These are phyloP conservation scores for Tricholoma flavovirens DNA, from an alignment of 768 basidiomycete genomes.

Conservation along the genomic window DNA sequence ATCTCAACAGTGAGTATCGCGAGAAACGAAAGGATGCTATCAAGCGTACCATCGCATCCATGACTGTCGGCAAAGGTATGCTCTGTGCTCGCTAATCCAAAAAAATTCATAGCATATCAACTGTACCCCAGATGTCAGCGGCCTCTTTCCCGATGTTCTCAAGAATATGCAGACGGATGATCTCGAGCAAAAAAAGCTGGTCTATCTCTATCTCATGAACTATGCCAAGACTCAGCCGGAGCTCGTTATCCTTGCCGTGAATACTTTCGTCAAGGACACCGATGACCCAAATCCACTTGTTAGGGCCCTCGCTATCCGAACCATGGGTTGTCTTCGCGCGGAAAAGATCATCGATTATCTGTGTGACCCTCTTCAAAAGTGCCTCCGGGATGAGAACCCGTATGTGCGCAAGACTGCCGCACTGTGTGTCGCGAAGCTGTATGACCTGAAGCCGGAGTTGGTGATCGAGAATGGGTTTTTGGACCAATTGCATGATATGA, in stretches of 20 bases:
- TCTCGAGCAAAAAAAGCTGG: conserved; percentile 99
- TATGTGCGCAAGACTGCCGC: conserved; percentile 99
- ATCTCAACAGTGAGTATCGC: conserved; percentile 94
- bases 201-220: conserved; percentile 99
- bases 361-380: conserved; percentile 90
- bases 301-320: conserved; percentile 92
- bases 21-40: conserved; percentile 98
- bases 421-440: conserved; percentile 93
- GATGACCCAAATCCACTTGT: conserved; percentile 97
- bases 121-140: conserved; percentile 64
- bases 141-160: conserved; percentile 95
- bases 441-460: conserved; percentile 93
- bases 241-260: conserved; percentile 97
- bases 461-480: conserved; percentile 95
- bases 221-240: conserved; percentile 99
- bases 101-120: conserved; percentile 2
- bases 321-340: conserved; percentile 95
- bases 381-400: conserved; percentile 91
- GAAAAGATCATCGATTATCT: conserved; percentile 99
- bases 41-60: conserved; percentile 94
- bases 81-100: conserved; percentile 4
- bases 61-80: conserved; percentile 97
- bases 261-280: conserved; percentile 97
- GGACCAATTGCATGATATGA: conserved; percentile 84
- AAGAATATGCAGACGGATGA: conserved; percentile 99